Evolutionary conservation across 1,284 basidiomycete genomes (phyloP), one percentile per base, ranked within the genome.

Genomic region (Cryptococcus depauperatus): DNA sequence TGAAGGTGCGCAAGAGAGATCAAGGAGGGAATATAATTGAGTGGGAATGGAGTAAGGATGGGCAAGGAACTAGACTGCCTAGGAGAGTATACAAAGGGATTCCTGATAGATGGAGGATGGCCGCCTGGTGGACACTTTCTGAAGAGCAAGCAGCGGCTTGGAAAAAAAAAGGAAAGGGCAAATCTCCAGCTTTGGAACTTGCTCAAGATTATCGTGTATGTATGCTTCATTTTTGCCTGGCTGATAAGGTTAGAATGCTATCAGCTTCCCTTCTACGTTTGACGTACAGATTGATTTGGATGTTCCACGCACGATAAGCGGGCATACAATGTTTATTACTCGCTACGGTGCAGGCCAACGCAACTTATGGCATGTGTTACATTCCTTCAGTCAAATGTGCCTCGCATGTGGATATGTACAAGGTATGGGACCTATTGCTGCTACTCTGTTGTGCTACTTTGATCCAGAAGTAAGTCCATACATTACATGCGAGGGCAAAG

Each of bases 201-300:
- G 46, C 51, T 22, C 33, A 47, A 18, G 77, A 82, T 44, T 91
- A 90, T 66, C 68, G 70, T 22, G 66, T 66, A 18, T 46, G 68
- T 53, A 6, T 1, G n/a, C n/a, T n/a, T n/a, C n/a, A n/a, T n/a
- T n/a, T n/a, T n/a, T n/a, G n/a, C n/a, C n/a, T n/a, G n/a, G n/a
- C n/a, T 44, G 18, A 28, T 37, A n/a, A 10, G 7, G 25, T 11
- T 33, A 74, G 69, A 76, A 80, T 34, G 76, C 76, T 8, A 68
- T 90, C 49, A 85, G 89, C 38, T 79, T 78, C 51, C 84, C 90
- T 10, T 91, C 86, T 37, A 77, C 75, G 6, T 91, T 89, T 67
- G 95, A 98, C 63, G 83, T 97, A 21, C 95, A 98, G 74, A 98
- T 98, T 59, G 95, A 99, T 72, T 75, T 99, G 55, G 95, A 99